Evolutionary conservation across 2,329 filamentous ascomycete genomes (phyloP), one percentile per base, ranked within the genome.

Genomic region (Parascedosporium putredinis): DNA sequence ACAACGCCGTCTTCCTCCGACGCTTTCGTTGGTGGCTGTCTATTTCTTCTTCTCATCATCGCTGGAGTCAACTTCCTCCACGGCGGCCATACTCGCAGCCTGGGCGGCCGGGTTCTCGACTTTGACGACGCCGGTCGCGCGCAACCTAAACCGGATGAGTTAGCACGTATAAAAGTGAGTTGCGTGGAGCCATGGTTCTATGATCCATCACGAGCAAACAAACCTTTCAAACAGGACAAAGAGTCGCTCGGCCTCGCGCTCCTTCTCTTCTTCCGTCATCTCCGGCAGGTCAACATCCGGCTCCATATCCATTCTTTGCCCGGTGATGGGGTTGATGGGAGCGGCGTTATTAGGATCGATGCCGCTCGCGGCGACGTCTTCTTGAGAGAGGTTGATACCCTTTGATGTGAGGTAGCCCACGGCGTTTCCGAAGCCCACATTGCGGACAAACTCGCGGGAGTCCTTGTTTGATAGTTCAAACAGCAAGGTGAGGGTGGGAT

Each of bases 361-460:
- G 20, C 38, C 51, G 43, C 33, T 47, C 31, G 50, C 47, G 22
- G 31, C 46, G 43, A 54, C 46, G 9, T 55, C 51, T 20, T 50
- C 48, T 16, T 54, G 50, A 5, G 52, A 55, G 36, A 55, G 50
- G 25, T 52, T 54, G 51, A 64, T 62, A 9, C 58, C 60, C 56
- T 83, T 76, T 8, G 80, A 67, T 1, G 81, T 78, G 14, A 98
- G 70, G 62, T 93, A 95, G 0, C 93, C 93, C 0, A 89, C 87
- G 0, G 93, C 93, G 60, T 87, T 95, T 0, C 93, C 93, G 61
- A 95, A 98, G 0, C 93, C 93, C 10, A 98, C 87, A 57, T 96
- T 96, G 47, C 86, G 76, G 1, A 97, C 86, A 59, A 96, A 93
- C 25, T 75, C 84, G 14, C 76, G 77, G 0, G 90, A 79, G 58